Evolutionary conservation across 345 rosid genomes (phyloP).

Genomic region (Eucalyptus cloeziana): DNA sequence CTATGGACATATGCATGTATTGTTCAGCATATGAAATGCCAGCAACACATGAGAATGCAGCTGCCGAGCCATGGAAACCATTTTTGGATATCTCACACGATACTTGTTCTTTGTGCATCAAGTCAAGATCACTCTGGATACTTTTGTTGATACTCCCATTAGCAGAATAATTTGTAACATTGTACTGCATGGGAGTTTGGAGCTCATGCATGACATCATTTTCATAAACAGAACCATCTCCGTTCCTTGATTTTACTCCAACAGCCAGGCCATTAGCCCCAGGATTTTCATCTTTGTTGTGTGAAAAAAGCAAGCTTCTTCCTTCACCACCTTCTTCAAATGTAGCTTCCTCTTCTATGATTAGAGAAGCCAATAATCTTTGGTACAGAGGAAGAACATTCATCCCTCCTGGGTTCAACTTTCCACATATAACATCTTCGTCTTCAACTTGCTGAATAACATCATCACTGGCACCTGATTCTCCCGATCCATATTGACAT

Average conservation of each 20-base stretch:
- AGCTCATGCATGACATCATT: conserved; percentile 5
- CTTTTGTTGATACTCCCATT: conserved; percentile 6
- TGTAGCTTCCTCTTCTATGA: conserved; percentile 35
- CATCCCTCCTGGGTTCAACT: conserved; percentile 1
- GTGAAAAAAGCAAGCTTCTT: conserved; percentile 6
- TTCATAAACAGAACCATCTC: conserved; percentile 10
- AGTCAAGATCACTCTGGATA: neutral
- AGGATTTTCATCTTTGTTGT: conserved; percentile 1
- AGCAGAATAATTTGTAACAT: conserved; percentile 3
- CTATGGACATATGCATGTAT: conserved; percentile 21
- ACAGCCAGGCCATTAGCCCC: neutral
- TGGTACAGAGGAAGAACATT: conserved; percentile 33
- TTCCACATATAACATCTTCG: conserved; percentile 1
- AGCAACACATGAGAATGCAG: neutral
- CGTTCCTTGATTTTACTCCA: conserved; percentile 8
- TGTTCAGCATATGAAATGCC: conserved; percentile 5
- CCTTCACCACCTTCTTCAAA: conserved; percentile 15
- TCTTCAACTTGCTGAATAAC: neutral
- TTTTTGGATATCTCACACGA: neutral
- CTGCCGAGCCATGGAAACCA: neutral
- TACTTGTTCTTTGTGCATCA: neutral
- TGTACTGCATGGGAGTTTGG: conserved; percentile 8
- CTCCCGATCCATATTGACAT: conserved; percentile 1
- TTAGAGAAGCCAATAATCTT: conserved; percentile 45
- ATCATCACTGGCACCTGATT: neutral